These are phyloP conservation scores for Reutealis trisperma DNA, from an alignment of 345 rosid genomes.

Conservation along the genomic window DNA sequence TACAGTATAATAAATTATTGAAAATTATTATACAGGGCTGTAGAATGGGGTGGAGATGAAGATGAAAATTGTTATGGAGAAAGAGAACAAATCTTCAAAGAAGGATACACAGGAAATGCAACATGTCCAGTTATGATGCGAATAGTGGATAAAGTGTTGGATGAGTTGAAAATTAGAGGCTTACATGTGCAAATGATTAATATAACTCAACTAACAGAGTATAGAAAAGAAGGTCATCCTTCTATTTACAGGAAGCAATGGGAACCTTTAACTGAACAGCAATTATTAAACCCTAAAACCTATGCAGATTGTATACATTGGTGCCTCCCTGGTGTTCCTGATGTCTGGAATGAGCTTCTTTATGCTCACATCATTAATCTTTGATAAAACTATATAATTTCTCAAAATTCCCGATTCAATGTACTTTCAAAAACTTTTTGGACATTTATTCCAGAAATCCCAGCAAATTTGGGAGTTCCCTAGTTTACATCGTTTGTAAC, in stretches of 20 bases:
- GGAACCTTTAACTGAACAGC: slow-evolving; percentile 54
- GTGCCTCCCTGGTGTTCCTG: slow-evolving; percentile 95
- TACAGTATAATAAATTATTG: too few species aligned
- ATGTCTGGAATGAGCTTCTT: slow-evolving; percentile 88
- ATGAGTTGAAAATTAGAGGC: slow-evolving; percentile 47
- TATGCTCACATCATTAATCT: slow-evolving; percentile 47
- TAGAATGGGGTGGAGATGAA: slow-evolving; percentile 65
- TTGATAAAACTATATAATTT: background rate
- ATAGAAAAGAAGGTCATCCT: slow-evolving; percentile 85
- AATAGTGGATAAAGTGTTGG: slow-evolving; percentile 45
- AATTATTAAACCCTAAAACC: slow-evolving; percentile 51
- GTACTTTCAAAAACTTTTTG: background rate
- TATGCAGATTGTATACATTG: slow-evolving; percentile 90
- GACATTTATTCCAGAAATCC: background rate
- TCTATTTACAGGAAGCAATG: slow-evolving; percentile 70
- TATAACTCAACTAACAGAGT: slow-evolving; percentile 73
- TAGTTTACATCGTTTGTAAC: too few species aligned
- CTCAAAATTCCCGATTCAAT: background rate
- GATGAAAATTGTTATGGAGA: slow-evolving; percentile 63
- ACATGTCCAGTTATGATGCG: slow-evolving; percentile 59
- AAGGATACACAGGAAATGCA: slow-evolving; percentile 55
- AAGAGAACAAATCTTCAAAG: slow-evolving; percentile 42
- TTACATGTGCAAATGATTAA: slow-evolving; percentile 57
- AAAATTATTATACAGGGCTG: slow-evolving; percentile 43
- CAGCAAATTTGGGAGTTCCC: background rate